Evolutionary conservation across 2,329 filamentous ascomycete species (phyloP).

Genomic region (Taxawa tesnikishii): DNA sequence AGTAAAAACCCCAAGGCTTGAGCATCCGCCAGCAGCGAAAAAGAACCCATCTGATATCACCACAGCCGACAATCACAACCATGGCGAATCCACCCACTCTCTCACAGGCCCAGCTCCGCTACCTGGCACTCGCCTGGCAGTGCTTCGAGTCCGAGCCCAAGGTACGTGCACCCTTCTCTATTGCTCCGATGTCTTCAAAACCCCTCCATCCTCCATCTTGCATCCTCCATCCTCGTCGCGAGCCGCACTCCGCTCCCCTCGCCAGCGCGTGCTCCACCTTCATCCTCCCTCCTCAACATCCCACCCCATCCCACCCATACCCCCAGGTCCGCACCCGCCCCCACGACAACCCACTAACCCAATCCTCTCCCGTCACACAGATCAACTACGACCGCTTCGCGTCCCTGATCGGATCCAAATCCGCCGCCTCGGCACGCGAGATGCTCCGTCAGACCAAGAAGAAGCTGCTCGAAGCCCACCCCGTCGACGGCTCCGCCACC

Average conservation of each 20-base stretch:
- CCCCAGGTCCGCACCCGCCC: neutral
- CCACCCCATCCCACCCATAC: neutral
- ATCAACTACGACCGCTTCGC: constrained; percentile 21
- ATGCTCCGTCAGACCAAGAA: constrained; percentile 22
- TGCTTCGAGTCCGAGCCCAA: constrained; percentile 20
- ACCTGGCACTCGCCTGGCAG: constrained; percentile 18
- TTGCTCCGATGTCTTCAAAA: neutral
- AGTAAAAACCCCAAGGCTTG: too few relatives aligned
- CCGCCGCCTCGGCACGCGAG: constrained; percentile 16
- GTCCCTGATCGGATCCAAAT: constrained; percentile 14
- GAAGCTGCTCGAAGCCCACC: constrained; percentile 11
- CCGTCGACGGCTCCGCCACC: neutral
- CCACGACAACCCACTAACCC: neutral
- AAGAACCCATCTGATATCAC: too few relatives aligned
- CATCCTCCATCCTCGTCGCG: too few relatives aligned
- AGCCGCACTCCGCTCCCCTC: too few relatives aligned
- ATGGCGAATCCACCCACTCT: constrained; percentile 5
- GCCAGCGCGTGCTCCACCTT: too few relatives aligned
- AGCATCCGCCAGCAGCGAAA: too few relatives aligned
- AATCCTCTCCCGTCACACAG: constrained; percentile 7
- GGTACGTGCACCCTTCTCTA: constrained; percentile 7
- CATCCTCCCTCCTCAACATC: neutral
- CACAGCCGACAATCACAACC: too few relatives aligned
- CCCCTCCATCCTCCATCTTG: neutral
- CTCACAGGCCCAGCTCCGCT: constrained; percentile 5